These are phyloP conservation scores for Heritiera fomes DNA, from an alignment of 345 rosid genomes.

Conservation along the genomic window DNA sequence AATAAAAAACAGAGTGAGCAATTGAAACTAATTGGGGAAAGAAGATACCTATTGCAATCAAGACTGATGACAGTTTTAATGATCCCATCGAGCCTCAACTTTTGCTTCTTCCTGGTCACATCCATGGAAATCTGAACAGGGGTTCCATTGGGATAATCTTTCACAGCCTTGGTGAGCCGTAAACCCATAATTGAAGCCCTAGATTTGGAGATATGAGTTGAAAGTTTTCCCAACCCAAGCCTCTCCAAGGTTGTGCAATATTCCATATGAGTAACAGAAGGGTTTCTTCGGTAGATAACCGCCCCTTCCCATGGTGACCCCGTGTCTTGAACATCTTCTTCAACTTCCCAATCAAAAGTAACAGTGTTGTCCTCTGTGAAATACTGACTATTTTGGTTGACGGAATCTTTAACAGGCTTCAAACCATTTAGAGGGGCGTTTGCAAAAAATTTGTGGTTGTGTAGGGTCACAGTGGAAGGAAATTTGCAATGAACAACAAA, in stretches of 20 bases:
- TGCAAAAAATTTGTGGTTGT: conserved; percentile 10
- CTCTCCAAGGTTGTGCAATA: conserved; percentile 93
- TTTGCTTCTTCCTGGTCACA: conserved; percentile 69
- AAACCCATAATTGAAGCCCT: conserved; percentile 87
- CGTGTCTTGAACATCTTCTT: conserved; percentile 44
- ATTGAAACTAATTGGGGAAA: background rate
- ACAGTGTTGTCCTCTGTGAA: conserved; percentile 40
- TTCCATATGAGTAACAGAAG: conserved; percentile 70
- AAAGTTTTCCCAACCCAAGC: conserved; percentile 75
- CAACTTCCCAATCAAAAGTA: conserved; percentile 61
- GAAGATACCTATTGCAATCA: conserved; percentile 66
- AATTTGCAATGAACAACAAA: conserved; percentile 20
- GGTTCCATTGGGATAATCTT: conserved; percentile 81
- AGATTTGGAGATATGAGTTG: conserved; percentile 62
- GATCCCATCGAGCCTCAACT: conserved; percentile 88
- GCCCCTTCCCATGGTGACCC: conserved; percentile 96
- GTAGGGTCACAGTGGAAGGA: conserved; percentile 14
- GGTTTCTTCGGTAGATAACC: conserved; percentile 68
- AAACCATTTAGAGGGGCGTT: conserved; percentile 21
- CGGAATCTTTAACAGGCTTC: conserved; percentile 31
- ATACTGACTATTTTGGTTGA: conserved; percentile 31
- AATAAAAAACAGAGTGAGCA: background rate
- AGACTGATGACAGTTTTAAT: conserved; percentile 77
- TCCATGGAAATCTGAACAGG: conserved; percentile 92
- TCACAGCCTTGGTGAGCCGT: conserved; percentile 82